Evolutionary conservation across 352 stramenopile species (phyloP), one percentile per base, ranked within the genome.

Genomic region (Phytophthora pistaciae): DNA sequence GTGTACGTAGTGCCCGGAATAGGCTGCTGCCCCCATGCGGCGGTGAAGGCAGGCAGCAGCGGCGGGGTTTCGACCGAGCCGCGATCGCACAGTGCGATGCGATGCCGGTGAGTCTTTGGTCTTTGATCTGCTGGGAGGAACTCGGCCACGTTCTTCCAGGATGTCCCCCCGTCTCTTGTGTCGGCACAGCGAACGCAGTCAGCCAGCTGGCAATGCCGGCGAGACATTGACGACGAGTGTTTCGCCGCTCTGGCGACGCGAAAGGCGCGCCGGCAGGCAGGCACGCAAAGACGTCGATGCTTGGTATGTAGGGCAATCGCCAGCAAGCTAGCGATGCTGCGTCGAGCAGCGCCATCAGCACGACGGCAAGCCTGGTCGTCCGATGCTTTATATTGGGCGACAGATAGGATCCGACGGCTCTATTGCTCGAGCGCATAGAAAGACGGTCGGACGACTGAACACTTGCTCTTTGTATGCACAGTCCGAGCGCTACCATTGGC

Each of bases 201-300:
- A 40, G 33, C 11, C 33, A 48, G 40, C 40, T 48, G 40, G 40
- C 40, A 10, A 48, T 20, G 14, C 14, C 13, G n/a, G 18, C 46
- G 46, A 53, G 46, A 53, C 46, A 53, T 27, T n/a, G 46, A 53
- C 46, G 46, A 53, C 18, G 46, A 53, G 46, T 53, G 46, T 53
- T 53, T 29, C 25, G 3, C 46, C 46, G 46, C 18, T n/a, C n/a
- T 27, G 46, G 9, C 6, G 46, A 23, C 46, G 46, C 46, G 46
- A 53, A 27, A 53, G 46, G 20, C 18, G 18, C 11, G 46, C 18
- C 14, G 13, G 46, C 18, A 16, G 9, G n/a, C n/a, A 40, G 3
- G 8, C 25, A 5, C 25, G 25, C 25, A 5, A n/a, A n/a, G 33
- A 9, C 33, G 13, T 16, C 1, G 0, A 40, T 40, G 33, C 33